These are phyloP conservation scores for Thermothielavioides terrestris DNA, from an alignment of 495 filamentous ascomycete genomes.

Conservation along the genomic window DNA sequence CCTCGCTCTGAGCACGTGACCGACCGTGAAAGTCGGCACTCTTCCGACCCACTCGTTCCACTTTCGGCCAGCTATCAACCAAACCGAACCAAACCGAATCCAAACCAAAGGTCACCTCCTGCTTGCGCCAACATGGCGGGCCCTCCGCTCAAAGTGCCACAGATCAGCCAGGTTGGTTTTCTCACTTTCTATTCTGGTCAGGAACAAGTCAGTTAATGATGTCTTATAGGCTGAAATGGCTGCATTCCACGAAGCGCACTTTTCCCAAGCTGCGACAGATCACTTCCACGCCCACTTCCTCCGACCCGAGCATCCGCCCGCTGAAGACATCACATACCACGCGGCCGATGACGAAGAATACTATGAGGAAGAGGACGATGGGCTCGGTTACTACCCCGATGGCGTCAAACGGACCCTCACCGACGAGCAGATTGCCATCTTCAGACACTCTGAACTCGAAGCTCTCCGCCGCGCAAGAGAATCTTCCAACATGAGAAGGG, in stretches of 20 bases:
- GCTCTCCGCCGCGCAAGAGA: constrained; percentile 47
- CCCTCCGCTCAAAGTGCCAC: constrained; percentile 20
- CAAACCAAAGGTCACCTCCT: constrained; percentile 1
- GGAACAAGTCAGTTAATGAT: constrained; percentile 13
- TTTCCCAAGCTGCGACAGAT: constrained; percentile 36
- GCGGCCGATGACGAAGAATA: constrained; percentile 27
- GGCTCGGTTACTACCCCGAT: constrained; percentile 79
- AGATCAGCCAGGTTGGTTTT: constrained; percentile 45
- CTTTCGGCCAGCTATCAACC: constrained; percentile 1
- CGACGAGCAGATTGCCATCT: constrained; percentile 83
- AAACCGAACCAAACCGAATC: no score
- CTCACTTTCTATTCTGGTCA: background rate
- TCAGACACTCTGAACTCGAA: constrained; percentile 83
- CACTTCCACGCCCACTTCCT: constrained; percentile 46
- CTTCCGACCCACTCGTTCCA: background rate
- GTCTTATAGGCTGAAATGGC: constrained; percentile 57
- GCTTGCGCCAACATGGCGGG: constrained; percentile 20
- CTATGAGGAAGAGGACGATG: constrained; percentile 49
- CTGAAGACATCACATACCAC: constrained; percentile 11
- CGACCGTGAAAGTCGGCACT: background rate
- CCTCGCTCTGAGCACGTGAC: constrained; percentile 15
- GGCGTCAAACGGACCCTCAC: constrained; percentile 87
- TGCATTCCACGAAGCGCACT: constrained; percentile 60
- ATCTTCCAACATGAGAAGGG: constrained; percentile 15
- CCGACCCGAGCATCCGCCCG: constrained; percentile 16